phyloP scores from a whole-genome alignment of 345 rosid species.

The Raphanus raphanistrum region DNA sequence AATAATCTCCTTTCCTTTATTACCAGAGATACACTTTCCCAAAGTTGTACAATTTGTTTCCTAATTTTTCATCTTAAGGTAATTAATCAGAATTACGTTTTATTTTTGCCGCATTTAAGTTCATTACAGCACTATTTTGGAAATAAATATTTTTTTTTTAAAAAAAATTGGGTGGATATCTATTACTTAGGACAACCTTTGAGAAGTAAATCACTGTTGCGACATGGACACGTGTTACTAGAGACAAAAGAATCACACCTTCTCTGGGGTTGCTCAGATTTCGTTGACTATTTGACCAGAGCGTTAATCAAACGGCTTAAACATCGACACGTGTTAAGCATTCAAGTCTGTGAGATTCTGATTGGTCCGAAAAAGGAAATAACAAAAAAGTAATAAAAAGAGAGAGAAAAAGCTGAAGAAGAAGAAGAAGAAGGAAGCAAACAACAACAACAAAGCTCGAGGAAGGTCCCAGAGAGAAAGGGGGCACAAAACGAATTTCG shows the following conservation, averaged over 20 bases:
- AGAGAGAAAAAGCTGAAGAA: constrained; percentile 26
- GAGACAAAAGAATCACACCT: constrained; percentile 29
- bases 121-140: neutral
- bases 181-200: constrained; percentile 9
- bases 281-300: constrained; percentile 35
- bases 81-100: constrained; percentile 5
- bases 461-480: constrained; percentile 12
- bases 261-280: constrained; percentile 23
- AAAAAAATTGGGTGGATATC: constrained; percentile 12
- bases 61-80: neutral
- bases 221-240: constrained; percentile 30
- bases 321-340: constrained; percentile 20
- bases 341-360: constrained; percentile 7
- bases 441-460: constrained; percentile 5
- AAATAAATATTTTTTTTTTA: neutral
- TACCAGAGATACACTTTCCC: neutral
- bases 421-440: constrained; percentile 14
- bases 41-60: neutral
- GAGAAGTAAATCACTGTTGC: constrained; percentile 15
- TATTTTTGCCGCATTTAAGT: neutral
- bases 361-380: constrained; percentile 25
- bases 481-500: constrained; percentile 8
- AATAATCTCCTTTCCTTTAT: neutral
- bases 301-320: constrained; percentile 18
- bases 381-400: neutral